A percentile compares a stretch with the other conserved stretches of the same genome.
phyloP scores from a whole-genome alignment of 768 basidiomycete species.

The Leccinum pellstonianum region DNA sequence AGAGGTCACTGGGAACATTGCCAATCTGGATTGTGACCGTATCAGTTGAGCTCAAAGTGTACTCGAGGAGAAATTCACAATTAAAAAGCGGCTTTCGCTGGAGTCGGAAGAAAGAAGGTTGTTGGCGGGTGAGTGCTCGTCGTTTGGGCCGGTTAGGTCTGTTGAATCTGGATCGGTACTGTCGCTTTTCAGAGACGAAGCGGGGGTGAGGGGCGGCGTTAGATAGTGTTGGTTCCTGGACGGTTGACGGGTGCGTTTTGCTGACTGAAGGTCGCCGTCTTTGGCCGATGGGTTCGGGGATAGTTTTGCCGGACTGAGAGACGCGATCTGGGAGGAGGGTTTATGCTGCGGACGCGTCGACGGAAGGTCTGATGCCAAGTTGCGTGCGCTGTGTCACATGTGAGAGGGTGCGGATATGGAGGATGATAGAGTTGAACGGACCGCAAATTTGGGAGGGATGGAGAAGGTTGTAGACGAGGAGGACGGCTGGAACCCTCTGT shows the following conservation, averaged over 20 bases:
- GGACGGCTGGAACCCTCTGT: slow-evolving; percentile 34
- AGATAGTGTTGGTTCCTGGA: slow-evolving; percentile 41
- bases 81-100: slow-evolving; percentile 33
- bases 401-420: not conserved
- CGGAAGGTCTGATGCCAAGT: slow-evolving; percentile 26
- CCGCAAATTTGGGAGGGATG: slow-evolving; percentile 72
- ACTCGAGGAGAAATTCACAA: slow-evolving; percentile 18
- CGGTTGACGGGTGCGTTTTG: slow-evolving; percentile 22
- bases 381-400: slow-evolving; percentile 28
- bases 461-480: slow-evolving; percentile 58
- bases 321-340: slow-evolving; percentile 18
- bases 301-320: slow-evolving; percentile 13
- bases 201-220: slow-evolving; percentile 71
- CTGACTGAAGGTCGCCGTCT: slow-evolving; percentile 18
- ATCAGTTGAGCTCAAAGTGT: slow-evolving; percentile 8
- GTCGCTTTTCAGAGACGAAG: slow-evolving; percentile 49
- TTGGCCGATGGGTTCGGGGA: slow-evolving; percentile 14
- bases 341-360: slow-evolving; percentile 29
- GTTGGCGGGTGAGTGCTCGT: slow-evolving; percentile 22
- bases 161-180: slow-evolving; percentile 34
- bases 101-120: slow-evolving; percentile 14
- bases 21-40: slow-evolving; percentile 35
- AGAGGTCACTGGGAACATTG: slow-evolving; percentile 36
- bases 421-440: slow-evolving; percentile 26
- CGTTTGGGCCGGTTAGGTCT: slow-evolving; percentile 23